A percentile compares a stretch with the other conserved stretches of the same genome.
Evolutionary conservation across 192 early-diverging fungal species (phyloP).

Genomic region (Radiomyces spectabilis): DNA sequence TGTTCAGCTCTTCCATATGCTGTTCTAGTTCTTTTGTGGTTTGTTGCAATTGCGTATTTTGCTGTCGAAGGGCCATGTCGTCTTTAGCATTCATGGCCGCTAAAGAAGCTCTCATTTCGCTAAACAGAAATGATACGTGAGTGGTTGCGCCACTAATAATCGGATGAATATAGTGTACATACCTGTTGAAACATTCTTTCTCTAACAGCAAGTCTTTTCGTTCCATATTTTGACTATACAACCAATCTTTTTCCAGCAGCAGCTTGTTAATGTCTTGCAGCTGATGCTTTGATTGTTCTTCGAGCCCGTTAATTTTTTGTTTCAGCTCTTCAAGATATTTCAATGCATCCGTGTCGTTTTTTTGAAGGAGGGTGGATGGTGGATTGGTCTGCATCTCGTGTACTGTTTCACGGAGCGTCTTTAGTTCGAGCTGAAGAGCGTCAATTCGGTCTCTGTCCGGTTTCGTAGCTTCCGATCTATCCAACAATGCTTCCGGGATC

Average conservation of each 20-base stretch:
- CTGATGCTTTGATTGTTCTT: slow-evolving; percentile 31
- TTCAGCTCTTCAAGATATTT: too few species aligned
- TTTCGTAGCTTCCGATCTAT: slow-evolving; percentile 16
- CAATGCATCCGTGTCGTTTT: too few species aligned
- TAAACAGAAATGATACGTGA: background rate
- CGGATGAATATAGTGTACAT: slow-evolving; percentile 39
- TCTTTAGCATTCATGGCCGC: slow-evolving; percentile 44
- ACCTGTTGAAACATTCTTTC: slow-evolving; percentile 41
- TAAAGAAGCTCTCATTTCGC: slow-evolving; percentile 17
- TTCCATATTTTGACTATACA: slow-evolving; percentile 42
- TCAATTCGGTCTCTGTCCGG: too few species aligned
- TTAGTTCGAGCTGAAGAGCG: too few species aligned
- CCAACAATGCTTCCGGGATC: slow-evolving; percentile 23
- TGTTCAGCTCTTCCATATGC: slow-evolving; percentile 2
- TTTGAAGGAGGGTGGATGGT: too few species aligned
- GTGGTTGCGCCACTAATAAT: slow-evolving; percentile 20
- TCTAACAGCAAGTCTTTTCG: slow-evolving; percentile 46
- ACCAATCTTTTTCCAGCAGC: slow-evolving; percentile 46
- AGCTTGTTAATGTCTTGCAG: slow-evolving; percentile 47
- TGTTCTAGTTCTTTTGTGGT: slow-evolving; percentile 28
- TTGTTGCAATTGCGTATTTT: slow-evolving; percentile 34
- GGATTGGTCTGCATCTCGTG: too few species aligned
- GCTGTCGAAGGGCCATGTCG: slow-evolving; percentile 42
- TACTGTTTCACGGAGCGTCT: too few species aligned
- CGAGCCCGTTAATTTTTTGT: too few species aligned